Percentiles rank a stretch among this genome's conserved stretches.
Evolutionary conservation across 108 stramenopile species (phyloP).

Genomic region (Fragilaria radians): DNA sequence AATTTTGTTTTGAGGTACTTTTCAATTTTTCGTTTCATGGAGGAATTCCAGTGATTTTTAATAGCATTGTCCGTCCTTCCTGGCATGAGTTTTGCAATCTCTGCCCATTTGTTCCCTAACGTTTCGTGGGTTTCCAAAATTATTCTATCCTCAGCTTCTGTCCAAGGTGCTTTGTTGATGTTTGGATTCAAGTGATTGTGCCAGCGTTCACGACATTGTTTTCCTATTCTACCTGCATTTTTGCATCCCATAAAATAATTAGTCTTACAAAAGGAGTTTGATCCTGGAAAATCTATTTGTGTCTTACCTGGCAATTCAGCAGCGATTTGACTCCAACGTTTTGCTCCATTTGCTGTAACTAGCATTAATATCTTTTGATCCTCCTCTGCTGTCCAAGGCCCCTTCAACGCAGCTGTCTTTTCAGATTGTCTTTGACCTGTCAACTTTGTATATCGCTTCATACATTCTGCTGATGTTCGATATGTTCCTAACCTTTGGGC

Average conservation of each 20-base stretch:
- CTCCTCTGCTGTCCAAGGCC: constrained; percentile 89
- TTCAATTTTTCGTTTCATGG: constrained; percentile 80
- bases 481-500: not conserved
- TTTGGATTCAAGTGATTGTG: constrained; percentile 94
- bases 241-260: not conserved
- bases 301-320: constrained; percentile 70
- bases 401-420: constrained; percentile 36
- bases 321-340: constrained; percentile 88
- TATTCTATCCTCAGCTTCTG: constrained; percentile 70
- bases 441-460: constrained; percentile 9
- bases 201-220: constrained; percentile 99
- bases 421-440: constrained; percentile 1
- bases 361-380: constrained; percentile 72
- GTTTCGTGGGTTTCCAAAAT: constrained; percentile 46
- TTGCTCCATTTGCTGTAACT: constrained; percentile 54
- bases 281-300: too few species aligned
- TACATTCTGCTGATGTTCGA: constrained; percentile 9
- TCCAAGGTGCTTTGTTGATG: constrained; percentile 86
- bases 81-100: constrained; percentile 79
- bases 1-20: constrained; percentile 54
- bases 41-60: constrained; percentile 96
- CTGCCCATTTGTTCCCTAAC: constrained; percentile 63
- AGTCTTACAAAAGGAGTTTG: not conserved
- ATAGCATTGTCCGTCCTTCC: constrained; percentile 98
- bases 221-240: constrained; percentile 77